A percentile compares a stretch with the other conserved stretches of the same genome.
These are phyloP conservation scores for Dentipellis fragilis DNA, from an alignment of 768 basidiomycete species.

Conservation along the genomic window DNA sequence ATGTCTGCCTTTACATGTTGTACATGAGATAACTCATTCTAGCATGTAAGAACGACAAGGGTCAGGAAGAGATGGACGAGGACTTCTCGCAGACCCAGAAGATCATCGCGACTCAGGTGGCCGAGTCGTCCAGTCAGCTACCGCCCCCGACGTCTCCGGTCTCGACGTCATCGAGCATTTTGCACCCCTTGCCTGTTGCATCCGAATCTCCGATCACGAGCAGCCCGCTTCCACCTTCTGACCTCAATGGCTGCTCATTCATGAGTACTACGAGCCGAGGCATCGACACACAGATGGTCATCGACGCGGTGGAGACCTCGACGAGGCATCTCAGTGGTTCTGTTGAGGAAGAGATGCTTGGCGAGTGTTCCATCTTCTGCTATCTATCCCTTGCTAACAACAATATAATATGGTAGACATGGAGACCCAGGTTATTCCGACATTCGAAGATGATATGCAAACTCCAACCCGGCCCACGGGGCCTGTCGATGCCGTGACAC, in stretches of 20 bases:
- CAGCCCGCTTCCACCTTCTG: constrained; percentile 13
- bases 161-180: not conserved
- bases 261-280: constrained; percentile 10
- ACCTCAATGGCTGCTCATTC: constrained; percentile 4
- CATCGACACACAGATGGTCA: constrained; percentile 32
- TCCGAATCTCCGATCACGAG: not conserved
- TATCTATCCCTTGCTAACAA: not conserved
- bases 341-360: constrained; percentile 39
- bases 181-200: not conserved
- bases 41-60: not conserved
- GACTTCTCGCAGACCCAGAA: constrained; percentile 17
- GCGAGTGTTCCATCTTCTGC: constrained; percentile 18
- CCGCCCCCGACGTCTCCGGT: not conserved
- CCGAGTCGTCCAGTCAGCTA: not conserved
- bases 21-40: not conserved
- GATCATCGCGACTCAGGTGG: not conserved
- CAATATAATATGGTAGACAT: constrained; percentile 16
- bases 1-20: not conserved
- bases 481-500: no score
- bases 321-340: constrained; percentile 2
- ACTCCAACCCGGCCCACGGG: constrained; percentile 22
- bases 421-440: constrained; percentile 20
- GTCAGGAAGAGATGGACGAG: not conserved
- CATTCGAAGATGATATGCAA: constrained; percentile 22
- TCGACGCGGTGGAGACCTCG: constrained; percentile 18